Base-by-base conservation (phyloP, 2,329 filamentous ascomycete genomes). In the Aciculosporium take region DNA sequence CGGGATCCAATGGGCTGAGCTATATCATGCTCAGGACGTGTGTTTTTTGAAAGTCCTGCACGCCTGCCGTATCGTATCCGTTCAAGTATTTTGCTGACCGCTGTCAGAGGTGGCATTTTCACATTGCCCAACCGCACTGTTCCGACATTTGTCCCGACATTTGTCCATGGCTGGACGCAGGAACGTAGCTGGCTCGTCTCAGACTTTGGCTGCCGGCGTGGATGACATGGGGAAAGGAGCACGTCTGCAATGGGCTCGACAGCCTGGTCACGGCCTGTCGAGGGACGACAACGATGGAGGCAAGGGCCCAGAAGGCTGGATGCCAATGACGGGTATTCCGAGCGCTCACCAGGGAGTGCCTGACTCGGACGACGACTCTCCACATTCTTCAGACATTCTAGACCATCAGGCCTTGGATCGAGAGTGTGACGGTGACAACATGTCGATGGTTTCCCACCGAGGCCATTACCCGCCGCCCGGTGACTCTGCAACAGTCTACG, bases 401-500 rank as follows among this genome's bases (percentile, higher is more conserved):
- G n/a, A n/a, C n/a, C n/a, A n/a, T n/a, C n/a, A n/a, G n/a, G n/a
- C n/a, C n/a, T n/a, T n/a, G n/a, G 53, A 15, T 13, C 6, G 33
- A n/a, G 52, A 60, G 39, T 59, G 51, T 15, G 49, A 53, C 32
- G 53, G 43, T 32, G 67, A 71, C 36, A 62, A 65, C 29, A 53
- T 55, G n/a, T 68, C 67, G 5, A 48, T 66, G 12, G 69, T 68
- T 44, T 56, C 67, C 7, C 52, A 56, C 27, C 64, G 60, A 42
- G 58, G 60, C 35, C 65, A 66, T 45, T 64, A 61, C 3, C 51
- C 54, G 13, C 48, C 60, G n/a, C 46, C 60, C 18, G 49, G 54
- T 32, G 51, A 56, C 21, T 60, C 63, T 45, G 56, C 56, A 15
- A 49, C 58, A 18, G 62, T 62, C 54, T 59, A 38, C 56, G 59